A percentile compares a stretch with the other conserved stretches of the same genome.
These are phyloP conservation scores for Talaromyces sp. DNA, from an alignment of 2,329 filamentous ascomycete species.

Conservation along the genomic window DNA sequence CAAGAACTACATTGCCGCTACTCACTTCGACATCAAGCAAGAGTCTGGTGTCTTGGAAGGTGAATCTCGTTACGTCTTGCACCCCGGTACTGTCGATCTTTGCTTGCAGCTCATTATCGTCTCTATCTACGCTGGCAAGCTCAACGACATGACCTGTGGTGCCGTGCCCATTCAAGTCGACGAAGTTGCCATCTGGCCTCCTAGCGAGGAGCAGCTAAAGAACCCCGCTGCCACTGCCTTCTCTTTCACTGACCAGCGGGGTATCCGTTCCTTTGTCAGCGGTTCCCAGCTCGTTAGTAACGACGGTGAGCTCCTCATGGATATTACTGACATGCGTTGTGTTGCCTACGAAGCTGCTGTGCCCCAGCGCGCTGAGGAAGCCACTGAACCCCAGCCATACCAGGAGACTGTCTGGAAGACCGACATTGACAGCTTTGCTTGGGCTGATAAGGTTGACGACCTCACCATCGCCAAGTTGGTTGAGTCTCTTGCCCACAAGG, in stretches of 20 bases:
- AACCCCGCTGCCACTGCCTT: conserved; percentile 7
- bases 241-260: conserved; percentile 14
- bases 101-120: conserved; percentile 24
- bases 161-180: conserved; percentile 21
- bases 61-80: conserved; percentile 18
- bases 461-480: not conserved
- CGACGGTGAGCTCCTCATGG: conserved; percentile 17
- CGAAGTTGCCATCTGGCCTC: conserved; percentile 19
- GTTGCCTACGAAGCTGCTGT: conserved; percentile 22
- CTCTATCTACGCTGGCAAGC: conserved; percentile 18
- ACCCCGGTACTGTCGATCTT: conserved; percentile 19
- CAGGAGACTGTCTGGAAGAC: conserved; percentile 19
- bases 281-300: conserved; percentile 13
- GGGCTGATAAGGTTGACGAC: not conserved
- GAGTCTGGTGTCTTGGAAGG: not conserved
- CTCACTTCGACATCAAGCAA: conserved; percentile 3
- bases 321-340: conserved; percentile 20
- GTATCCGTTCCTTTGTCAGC: conserved; percentile 16
- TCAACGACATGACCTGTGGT: conserved; percentile 19
- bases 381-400: conserved; percentile 18
- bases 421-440: conserved; percentile 18
- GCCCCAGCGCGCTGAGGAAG: conserved; percentile 8
- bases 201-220: not conserved
- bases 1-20: conserved; percentile 5
- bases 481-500: conserved; percentile 8